Percentiles rank a stretch among this genome's conserved stretches.
phyloP scores from a whole-genome alignment of 352 stramenopile species.

The Pilasporangium apinafurcum region DNA sequence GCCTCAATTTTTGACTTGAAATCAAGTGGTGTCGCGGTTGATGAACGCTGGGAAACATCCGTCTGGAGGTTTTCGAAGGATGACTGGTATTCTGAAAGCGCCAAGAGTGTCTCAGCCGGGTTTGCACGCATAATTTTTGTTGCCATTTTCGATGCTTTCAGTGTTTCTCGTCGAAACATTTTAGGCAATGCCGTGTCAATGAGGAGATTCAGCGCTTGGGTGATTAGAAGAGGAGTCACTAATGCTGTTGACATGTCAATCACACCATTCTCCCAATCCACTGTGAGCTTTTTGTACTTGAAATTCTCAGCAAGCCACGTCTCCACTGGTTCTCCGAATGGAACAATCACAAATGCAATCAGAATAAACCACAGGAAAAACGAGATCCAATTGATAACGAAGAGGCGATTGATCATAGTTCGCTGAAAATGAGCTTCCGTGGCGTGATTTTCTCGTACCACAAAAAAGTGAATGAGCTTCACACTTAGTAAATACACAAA shows the following conservation, averaged over 20 bases:
- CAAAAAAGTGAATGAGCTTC: slow-evolving; percentile 79
- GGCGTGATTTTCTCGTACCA: slow-evolving; percentile 76
- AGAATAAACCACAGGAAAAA: slow-evolving; percentile 89
- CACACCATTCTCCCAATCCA: slow-evolving; percentile 76
- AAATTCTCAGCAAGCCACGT: slow-evolving; percentile 74
- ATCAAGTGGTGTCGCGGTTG: slow-evolving; percentile 25
- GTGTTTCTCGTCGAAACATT: slow-evolving; percentile 48
- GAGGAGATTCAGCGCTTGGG: slow-evolving; percentile 76
- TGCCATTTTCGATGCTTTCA: slow-evolving; percentile 71
- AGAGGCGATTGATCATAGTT: slow-evolving; percentile 82
- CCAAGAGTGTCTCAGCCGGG: slow-evolving; percentile 71
- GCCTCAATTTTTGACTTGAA: slow-evolving; percentile 85
- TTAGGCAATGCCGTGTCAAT: slow-evolving; percentile 78
- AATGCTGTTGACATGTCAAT: slow-evolving; percentile 87
- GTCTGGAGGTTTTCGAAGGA: slow-evolving; percentile 62
- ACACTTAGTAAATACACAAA: slow-evolving; percentile 81
- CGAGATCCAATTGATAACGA: slow-evolving; percentile 87
- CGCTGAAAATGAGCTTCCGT: slow-evolving; percentile 77
- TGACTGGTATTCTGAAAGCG: slow-evolving; percentile 77
- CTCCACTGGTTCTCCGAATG: slow-evolving; percentile 75
- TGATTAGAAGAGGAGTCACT: slow-evolving; percentile 80
- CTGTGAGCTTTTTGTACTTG: slow-evolving; percentile 75
- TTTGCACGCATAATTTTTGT: slow-evolving; percentile 79
- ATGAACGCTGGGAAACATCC: slow-evolving; percentile 16
- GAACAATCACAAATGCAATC: slow-evolving; percentile 84